These are phyloP conservation scores for Talaromyces albobiverticillius DNA, from an alignment of 2,329 filamentous ascomycete species.

Conservation along the genomic window DNA sequence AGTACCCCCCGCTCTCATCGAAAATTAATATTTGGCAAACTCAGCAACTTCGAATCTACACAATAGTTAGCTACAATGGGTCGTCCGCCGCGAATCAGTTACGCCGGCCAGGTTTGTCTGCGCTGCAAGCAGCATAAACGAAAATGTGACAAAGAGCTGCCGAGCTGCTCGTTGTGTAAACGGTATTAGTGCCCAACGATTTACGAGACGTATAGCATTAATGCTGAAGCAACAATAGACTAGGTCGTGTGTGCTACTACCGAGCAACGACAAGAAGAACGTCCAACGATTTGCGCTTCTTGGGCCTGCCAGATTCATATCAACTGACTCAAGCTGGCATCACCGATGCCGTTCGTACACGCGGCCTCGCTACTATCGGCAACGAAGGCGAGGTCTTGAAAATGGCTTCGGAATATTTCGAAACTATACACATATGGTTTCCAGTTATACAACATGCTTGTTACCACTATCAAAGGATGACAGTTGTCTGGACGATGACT, in stretches of 20 bases:
- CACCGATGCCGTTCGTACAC: neutral
- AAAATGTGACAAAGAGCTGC: conserved; percentile 2
- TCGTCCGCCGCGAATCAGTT: neutral
- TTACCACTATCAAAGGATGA: neutral
- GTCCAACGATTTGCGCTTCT: neutral
- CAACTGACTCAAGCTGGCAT: neutral
- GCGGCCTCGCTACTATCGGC: neutral
- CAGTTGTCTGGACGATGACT: conserved; percentile 1
- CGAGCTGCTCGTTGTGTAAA: neutral
- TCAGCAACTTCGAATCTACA: no score
- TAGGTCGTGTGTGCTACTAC: neutral
- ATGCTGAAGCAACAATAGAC: neutral
- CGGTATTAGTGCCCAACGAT: neutral
- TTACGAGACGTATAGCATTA: neutral
- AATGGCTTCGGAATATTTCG: neutral
- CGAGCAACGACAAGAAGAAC: neutral
- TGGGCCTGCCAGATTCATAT: neutral
- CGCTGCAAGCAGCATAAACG: conserved; percentile 5
- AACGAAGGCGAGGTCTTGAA: neutral
- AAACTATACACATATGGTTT: neutral
- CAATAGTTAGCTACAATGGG: neutral
- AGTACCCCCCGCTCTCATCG: no score
- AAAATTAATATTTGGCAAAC: no score
- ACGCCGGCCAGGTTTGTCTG: neutral
- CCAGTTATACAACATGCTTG: neutral